Conservation (phyloP, 345 rosid genomes). For the Eucalyptus regnans region DNA sequence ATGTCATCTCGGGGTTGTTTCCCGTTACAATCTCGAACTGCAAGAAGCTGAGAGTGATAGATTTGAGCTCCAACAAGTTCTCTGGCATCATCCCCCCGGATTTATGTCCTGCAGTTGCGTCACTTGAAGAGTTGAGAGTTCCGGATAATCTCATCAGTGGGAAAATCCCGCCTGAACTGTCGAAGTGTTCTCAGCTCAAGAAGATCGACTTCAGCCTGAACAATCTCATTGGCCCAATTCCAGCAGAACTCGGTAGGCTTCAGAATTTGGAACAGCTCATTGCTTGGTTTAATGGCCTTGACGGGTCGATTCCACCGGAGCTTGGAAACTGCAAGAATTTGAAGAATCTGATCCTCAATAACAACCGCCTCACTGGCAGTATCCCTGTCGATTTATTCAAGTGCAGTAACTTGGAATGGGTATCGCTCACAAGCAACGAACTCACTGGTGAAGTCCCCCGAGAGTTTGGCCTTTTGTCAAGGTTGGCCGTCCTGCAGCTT, state of each 20-base stretch:
- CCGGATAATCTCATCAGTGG: constrained; percentile 75
- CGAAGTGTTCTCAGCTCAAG: constrained; percentile 63
- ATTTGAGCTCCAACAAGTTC: constrained; percentile 72
- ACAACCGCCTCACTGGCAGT: constrained; percentile 65
- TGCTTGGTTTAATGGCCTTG: constrained; percentile 80
- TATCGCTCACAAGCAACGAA: constrained; percentile 79
- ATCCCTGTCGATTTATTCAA: constrained; percentile 62
- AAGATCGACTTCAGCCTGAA: constrained; percentile 78
- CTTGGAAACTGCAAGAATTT: constrained; percentile 61
- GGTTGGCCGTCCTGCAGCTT: constrained; percentile 90
- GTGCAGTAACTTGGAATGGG: constrained; percentile 90
- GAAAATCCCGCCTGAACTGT: constrained; percentile 55
- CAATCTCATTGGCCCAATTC: constrained; percentile 73
- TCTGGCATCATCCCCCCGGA: constrained; percentile 64
- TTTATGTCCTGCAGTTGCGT: constrained; percentile 72
- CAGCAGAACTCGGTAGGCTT: constrained; percentile 69
- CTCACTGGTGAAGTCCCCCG: constrained; percentile 53
- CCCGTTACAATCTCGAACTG: constrained; percentile 59
- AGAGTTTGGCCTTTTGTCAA: constrained; percentile 55
- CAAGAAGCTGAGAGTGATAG: constrained; percentile 46
- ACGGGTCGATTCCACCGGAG: constrained; percentile 70
- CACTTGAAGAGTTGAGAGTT: constrained; percentile 68
- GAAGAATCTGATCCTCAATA: constrained; percentile 76
- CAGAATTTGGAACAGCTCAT: constrained; percentile 75
- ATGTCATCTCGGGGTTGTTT: constrained; percentile 57